Evolutionary conservation across 495 filamentous ascomycete genomes (phyloP).

Genomic region (Trichoderma reesei): DNA sequence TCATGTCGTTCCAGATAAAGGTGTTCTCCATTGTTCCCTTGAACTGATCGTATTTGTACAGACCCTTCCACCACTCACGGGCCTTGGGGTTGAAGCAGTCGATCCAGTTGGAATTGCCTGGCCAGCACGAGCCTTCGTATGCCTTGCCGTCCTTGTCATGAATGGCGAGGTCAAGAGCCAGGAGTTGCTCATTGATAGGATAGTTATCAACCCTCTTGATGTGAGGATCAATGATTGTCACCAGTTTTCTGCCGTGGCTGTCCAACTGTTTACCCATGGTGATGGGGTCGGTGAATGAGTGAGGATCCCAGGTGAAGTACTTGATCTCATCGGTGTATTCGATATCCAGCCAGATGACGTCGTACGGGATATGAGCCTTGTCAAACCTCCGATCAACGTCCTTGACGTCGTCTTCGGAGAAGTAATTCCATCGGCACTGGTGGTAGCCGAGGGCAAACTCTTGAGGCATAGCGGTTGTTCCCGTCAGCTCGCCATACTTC

Average conservation of each 20-base stretch:
- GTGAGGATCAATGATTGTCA: slow-evolving; percentile 91
- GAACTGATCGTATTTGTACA: slow-evolving; percentile 82
- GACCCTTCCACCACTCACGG: slow-evolving; percentile 74
- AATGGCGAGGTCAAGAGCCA: slow-evolving; percentile 69
- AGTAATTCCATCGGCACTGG: slow-evolving; percentile 98
- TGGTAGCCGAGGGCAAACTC: slow-evolving; percentile 90
- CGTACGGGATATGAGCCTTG: slow-evolving; percentile 88
- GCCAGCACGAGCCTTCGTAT: slow-evolving; percentile 98
- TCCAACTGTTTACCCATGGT: slow-evolving; percentile 82
- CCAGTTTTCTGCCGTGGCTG: slow-evolving; percentile 75
- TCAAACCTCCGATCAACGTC: slow-evolving; percentile 95
- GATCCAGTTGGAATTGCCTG: slow-evolving; percentile 89
- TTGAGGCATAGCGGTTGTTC: slow-evolving; percentile 83
- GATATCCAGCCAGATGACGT: slow-evolving; percentile 97
- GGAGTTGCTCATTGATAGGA: slow-evolving; percentile 65
- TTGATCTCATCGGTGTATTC: slow-evolving; percentile 94
- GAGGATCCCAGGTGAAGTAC: slow-evolving; percentile 93
- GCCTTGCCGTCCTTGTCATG: slow-evolving; percentile 81
- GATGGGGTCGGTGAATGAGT: slow-evolving; percentile 76
- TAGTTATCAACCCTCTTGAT: slow-evolving; percentile 87
- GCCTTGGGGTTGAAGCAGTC: slow-evolving; percentile 88
- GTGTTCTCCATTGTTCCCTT: slow-evolving; percentile 72
- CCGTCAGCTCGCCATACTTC: slow-evolving; percentile 83
- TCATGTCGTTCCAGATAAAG: slow-evolving; percentile 99
- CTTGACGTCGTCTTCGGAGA: slow-evolving; percentile 91